phyloP scores from a whole-genome alignment of 1,284 basidiomycete genomes.

The Leccinum cinnamomeum region DNA sequence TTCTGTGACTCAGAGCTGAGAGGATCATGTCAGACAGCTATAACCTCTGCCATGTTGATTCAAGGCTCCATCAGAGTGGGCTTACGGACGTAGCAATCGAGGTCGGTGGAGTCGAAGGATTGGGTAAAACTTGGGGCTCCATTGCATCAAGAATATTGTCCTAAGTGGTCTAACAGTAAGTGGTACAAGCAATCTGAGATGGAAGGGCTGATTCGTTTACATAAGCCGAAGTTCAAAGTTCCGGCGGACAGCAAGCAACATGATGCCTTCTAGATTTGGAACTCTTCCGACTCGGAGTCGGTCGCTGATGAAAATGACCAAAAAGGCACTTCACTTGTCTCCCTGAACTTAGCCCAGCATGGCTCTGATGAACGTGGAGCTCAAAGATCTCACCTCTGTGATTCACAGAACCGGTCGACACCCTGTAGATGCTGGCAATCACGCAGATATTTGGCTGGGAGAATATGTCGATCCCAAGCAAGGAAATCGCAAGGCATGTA shows the following conservation, averaged over 20 bases:
- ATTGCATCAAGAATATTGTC: not conserved
- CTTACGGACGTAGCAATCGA: not conserved
- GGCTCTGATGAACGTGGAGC: conserved; percentile 19
- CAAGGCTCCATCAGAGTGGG: not conserved
- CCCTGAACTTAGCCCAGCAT: not conserved
- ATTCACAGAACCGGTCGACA: conserved; percentile 21
- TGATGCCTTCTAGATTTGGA: not conserved
- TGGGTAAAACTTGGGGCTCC: not conserved
- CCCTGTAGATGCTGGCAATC: conserved; percentile 21
- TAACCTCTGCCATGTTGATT: not conserved
- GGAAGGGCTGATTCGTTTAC: not conserved
- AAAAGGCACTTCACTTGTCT: not conserved
- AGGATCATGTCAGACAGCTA: not conserved
- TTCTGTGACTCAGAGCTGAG: not conserved
- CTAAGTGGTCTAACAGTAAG: not conserved
- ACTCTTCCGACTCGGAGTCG: not conserved
- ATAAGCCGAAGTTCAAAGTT: not conserved
- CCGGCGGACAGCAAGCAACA: too few relatives aligned
- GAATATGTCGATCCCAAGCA: conserved; percentile 17
- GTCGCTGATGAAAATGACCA: not conserved
- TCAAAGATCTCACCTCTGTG: conserved; percentile 26
- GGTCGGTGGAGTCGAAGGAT: not conserved
- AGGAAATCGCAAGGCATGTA: conserved; percentile 5
- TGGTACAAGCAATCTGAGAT: not conserved
- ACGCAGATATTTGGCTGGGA: conserved; percentile 31